Base-by-base conservation (phyloP, 495 filamentous ascomycete genomes). In the Penicillium verhagenii region DNA sequence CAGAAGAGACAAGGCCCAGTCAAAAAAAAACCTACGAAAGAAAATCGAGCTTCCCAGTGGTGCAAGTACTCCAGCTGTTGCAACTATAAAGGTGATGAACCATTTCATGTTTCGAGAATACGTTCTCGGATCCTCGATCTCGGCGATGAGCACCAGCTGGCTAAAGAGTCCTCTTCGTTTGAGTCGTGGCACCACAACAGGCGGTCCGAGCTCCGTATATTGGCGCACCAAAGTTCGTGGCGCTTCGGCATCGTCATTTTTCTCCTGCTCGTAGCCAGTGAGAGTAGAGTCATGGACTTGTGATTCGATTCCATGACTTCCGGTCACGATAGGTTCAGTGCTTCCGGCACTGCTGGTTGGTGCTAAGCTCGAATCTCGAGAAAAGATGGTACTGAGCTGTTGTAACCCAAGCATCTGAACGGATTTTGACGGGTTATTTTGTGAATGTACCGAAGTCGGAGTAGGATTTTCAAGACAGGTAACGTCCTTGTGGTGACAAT, bases 11-110 rank as follows among this genome's bases (percentile, higher is more conserved):
- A 24, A 7, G 13, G 2, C 18, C 7, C 2, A 28, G 24, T 2
- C 13, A 6, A 33, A 3, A 33, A 3, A 7, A 31, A 6, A 69
- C 88, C 79, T 70, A 91, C 89, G 92, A 53, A 90, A 84, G 44
- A 97, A 83, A 38, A 97, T 90, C 1, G 88, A 80, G 21, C 88
- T 91, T 2, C 93, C 93, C 78, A 96, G 85, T 0, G 93, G 92
- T 16, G 89, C 90, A 4, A 83, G 85, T 9, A 84, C 82, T 1
- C 83, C 91, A 1, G 89, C 90, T 6, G 90, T 61, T 10, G 91
- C 87, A 24, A 96, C 82, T 48, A 93, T 75, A 44, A 86, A 77
- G 0, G 93, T 96, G 62, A 97, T 86, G 49, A 84, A 81, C 89
- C 92, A 96, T 81, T 96, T 96, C 37, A 77, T 86, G 16, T 69